Base-by-base conservation (phyloP, 2,329 filamentous ascomycete genomes). In the Arthrobotrys megalospora region DNA sequence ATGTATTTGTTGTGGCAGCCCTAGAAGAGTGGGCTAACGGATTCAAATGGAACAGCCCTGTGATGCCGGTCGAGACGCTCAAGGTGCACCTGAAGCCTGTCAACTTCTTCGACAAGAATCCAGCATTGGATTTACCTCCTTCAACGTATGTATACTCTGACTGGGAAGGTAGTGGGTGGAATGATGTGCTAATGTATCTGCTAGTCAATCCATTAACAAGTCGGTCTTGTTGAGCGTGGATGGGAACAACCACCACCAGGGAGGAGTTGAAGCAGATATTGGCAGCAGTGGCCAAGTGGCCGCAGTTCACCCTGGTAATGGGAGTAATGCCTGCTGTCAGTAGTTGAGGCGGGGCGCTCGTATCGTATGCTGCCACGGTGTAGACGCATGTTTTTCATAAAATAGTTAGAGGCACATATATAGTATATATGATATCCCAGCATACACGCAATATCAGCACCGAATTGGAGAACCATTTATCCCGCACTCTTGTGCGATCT, bases 11-110 rank as follows among this genome's bases (percentile, higher is more conserved):
- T 14, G 41, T 6, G n/a, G 28, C 10, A 28, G 19, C 2, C 24
- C 24, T 3, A 28, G 24, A 24, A 6, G n/a, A 21, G 14, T n/a
- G 32, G 8, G 12, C 60, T 50, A 50, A 60, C 11, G 1, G 7
- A 8, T 11, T 10, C 0, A 41, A 60, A 34, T 10, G n/a, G 11
- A 32, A 76, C 53, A 79, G 76, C 83, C 90, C 90, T 0, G 88
- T 91, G 47, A 91, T 92, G 90, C 90, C 90, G 0, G 87, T 87
- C 81, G 90, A 91, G 83, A 87, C 85, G 12, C 82, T 88, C 14
- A 85, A 85, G 80, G 86, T 89, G 0, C 83, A 83, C 53, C 81
- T 89, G 43, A 86, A 87, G 80, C 87, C 87, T 0, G 86, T 85
- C 3, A 88, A 88, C 76, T 88, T 88, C 80, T 88, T 88, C 79